Evolutionary conservation across 2,329 filamentous ascomycete genomes (phyloP), one percentile per base, ranked within the genome.

Genomic region (Xenoacremonium recifei): DNA sequence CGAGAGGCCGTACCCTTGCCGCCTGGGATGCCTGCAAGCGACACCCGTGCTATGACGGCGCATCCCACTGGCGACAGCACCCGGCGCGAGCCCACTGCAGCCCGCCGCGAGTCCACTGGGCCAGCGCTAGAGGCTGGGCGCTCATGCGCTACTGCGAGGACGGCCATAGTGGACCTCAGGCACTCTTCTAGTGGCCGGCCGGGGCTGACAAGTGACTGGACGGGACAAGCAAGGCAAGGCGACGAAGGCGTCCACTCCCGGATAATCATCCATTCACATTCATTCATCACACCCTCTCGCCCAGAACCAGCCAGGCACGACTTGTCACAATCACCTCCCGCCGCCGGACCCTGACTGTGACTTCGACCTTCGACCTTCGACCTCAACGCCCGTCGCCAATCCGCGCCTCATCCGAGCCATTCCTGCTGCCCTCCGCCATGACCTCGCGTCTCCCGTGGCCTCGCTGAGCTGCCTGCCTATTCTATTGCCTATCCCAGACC

Each of bases 81-180:
- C 37, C 20, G n/a, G n/a, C n/a, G n/a, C n/a, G n/a, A 16, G 18
- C 32, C 36, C 42, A 35, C 42, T 44, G 31, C 35, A 44, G 37
- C 31, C 20, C 30, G 36, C 16, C 21, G 35, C 9, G 20, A 17
- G 19, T 16, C n/a, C 37, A 21, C 25, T 15, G 13, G 7, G 29
- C 13, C 13, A 13, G 9, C 23, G 23, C 23, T 27, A 27, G 13
- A 27, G 23, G 23, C 23, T 27, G 23, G 23, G 23, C 23, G 23
- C 23, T 27, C 9, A 13, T 13, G 17, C 29, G 29, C 29, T 31
- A 31, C n/a, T n/a, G n/a, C n/a, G n/a, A n/a, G n/a, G n/a, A 31
- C 29, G 29, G 7, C 29, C n/a, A 15, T n/a, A n/a, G n/a, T n/a
- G n/a, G n/a, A n/a, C n/a, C n/a, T n/a, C n/a, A n/a, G n/a, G n/a